Base-by-base conservation (phyloP, 1,284 basidiomycete genomes). In the Ceratobasidium sp. region DNA sequence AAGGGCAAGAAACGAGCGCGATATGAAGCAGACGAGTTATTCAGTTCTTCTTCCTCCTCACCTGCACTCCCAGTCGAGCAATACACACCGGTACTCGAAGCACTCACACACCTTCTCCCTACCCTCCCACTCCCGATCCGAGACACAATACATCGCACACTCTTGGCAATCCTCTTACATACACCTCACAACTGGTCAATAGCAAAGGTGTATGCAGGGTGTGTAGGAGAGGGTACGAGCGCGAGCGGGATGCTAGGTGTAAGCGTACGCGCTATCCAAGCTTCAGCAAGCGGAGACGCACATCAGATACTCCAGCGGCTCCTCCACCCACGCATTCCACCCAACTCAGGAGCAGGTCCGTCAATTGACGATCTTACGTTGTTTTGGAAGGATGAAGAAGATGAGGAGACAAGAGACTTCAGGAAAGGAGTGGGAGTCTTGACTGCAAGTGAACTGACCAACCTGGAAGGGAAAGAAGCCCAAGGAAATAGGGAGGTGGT, bases 21-120 rank as follows among this genome's bases (percentile, higher is more conserved):
- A 6, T 94, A 91, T 70, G 93, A 94, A 82, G 94, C 92, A 38
- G 94, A 95, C 80, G 93, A 93, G 80, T 85, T 94, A 10, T 91
- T 97, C 92, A 15, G 85, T 94, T 78, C 92, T 94, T 50, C 91
- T 94, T 12, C 87, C 94, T 17, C 92, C 94, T 1, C 92, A 94
- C 1, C 85, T 94, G 15, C 42, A 86, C 95, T 57, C 89, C 54
- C 9, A 73, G 20, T 42, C 20, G 26, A 48, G 67, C 81, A 84
- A 48, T 81, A 81, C 7, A 78, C 84, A 3, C 77, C 79, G 82
- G 26, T 74, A 77, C 13, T 80, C 83, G 3, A 78, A 79, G 6
- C 57, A 77, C n/a, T 79, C 81, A 0, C 70, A 80, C 1, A 9
- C 40, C 38, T 69, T 64, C 7, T 64, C 70, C 15, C 78, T 10